Conservation (phyloP, 345 rosid species). For the Gossypium herbaceum region DNA sequence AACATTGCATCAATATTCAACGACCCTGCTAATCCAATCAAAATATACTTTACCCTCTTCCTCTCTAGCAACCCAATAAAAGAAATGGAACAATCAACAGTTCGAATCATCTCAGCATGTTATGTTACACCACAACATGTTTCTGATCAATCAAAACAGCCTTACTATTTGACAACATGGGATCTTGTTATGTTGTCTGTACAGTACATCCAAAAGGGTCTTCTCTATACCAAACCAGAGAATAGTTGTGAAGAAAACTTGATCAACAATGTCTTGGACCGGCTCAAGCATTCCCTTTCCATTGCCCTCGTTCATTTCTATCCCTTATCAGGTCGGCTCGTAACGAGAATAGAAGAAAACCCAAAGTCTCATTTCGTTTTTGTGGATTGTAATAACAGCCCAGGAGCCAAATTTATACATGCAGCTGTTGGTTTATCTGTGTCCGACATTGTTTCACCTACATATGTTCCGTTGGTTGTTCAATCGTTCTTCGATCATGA, state of each 20-base stretch:
- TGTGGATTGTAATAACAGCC: conserved; percentile 37
- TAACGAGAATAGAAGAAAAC: conserved; percentile 21
- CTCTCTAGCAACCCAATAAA: too few species aligned
- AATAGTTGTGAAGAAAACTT: conserved; percentile 8
- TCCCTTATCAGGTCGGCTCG: conserved; percentile 35
- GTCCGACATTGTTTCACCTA: conserved; percentile 43
- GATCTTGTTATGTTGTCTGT: too few species aligned
- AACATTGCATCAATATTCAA: too few species aligned
- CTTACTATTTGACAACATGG: too few species aligned
- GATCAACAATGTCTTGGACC: conserved; percentile 32
- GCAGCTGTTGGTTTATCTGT: conserved; percentile 38
- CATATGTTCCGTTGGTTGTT: conserved; percentile 47
- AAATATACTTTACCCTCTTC: too few species aligned
- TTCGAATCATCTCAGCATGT: too few species aligned
- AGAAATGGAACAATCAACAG: too few species aligned
- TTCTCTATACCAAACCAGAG: not conserved
- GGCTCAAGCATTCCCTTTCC: conserved; percentile 50
- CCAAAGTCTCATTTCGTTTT: conserved; percentile 41
- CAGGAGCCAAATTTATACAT: conserved; percentile 25
- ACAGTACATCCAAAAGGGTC: too few species aligned
- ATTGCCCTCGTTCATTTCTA: conserved; percentile 44
- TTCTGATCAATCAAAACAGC: too few species aligned
- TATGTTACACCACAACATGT: too few species aligned
- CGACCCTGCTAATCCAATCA: too few species aligned
- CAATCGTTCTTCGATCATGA: conserved; percentile 69